Conservation (phyloP, 495 filamentous ascomycete genomes). For the Penicillium argentinense region DNA sequence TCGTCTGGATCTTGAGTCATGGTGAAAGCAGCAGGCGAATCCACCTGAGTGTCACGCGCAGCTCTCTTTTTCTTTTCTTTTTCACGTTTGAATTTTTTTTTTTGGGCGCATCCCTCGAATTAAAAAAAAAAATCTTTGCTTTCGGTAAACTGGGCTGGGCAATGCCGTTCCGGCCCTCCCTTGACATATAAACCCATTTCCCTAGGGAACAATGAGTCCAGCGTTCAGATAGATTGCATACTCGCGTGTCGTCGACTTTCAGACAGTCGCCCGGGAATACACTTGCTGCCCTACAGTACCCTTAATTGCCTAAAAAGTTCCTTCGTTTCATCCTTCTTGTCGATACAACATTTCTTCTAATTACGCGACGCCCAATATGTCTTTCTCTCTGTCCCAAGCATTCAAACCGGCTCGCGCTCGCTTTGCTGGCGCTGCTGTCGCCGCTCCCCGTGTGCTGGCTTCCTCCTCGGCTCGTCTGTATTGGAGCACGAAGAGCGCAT, state of each 20-base stretch:
- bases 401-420: conserved; percentile 15
- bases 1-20: conserved; percentile 32
- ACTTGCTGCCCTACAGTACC: no score
- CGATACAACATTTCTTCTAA: not conserved
- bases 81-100: conserved; percentile 7
- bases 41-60: conserved; percentile 34
- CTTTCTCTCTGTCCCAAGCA: conserved; percentile 11
- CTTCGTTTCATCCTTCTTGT: not conserved
- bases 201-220: not conserved
- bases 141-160: conserved; percentile 24
- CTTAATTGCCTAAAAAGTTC: not conserved
- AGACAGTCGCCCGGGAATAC: no score
- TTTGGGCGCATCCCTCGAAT: conserved; percentile 5
- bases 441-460: conserved; percentile 4
- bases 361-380: conserved; percentile 8
- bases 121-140: conserved; percentile 3
- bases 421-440: conserved; percentile 9
- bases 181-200: conserved; percentile 14
- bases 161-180: conserved; percentile 12
- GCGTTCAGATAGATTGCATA: conserved; percentile 2
- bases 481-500: conserved; percentile 15
- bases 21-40: conserved; percentile 27
- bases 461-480: conserved; percentile 16
- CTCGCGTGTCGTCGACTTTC: conserved; percentile 1
- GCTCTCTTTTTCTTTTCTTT: conserved; percentile 17